Base-by-base conservation (phyloP, 2,329 filamentous ascomycete species). In the Esteya vermicola region DNA sequence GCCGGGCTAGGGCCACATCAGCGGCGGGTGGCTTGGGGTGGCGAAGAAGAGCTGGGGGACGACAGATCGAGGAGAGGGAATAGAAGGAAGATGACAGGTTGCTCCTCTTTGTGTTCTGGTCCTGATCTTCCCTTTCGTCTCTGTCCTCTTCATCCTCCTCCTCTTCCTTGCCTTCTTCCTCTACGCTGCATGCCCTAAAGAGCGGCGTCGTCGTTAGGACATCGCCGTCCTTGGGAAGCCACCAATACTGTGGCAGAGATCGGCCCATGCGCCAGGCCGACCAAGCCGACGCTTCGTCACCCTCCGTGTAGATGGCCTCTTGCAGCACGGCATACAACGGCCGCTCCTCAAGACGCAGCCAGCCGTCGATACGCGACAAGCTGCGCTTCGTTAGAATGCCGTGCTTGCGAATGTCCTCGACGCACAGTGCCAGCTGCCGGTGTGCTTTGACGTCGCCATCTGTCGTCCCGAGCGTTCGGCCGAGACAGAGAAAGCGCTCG, bases 281-380 rank as follows among this genome's bases (percentile, higher is more conserved):
- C 48, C 50, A 51, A n/a, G 36, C 7, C 6, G 47, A 25, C 6
- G 14, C 14, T 4, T 23, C 3, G 6, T 32, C 40, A 3, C 5
- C n/a, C 4, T 45, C 40, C 22, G 35, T 36, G 39, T 51, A 52
- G 36, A 48, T 46, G 20, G 46, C 22, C 47, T 53, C 51, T 28
- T 48, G 45, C 21, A 51, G 33, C 9, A 51, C 9, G 8, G 45
- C 47, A 30, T 51, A 53, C 2, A 50, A 38, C 4, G 49, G 47
- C 6, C 51, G 45, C 9, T 40, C 36, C 25, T 51, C 48, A 25
- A 52, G 46, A 2, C 40, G 37, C 16, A 48, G 31, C 43, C 44
- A 46, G 34, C 27, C 26, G 21, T 47, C 43, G n/a, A 45, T 39
- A 4, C 30, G 6, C 5, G 4, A 4, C 4, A 44, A 37, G 1